Evolutionary conservation across 805 yeast genomes (phyloP), one percentile per base, ranked within the genome.

Genomic region (Kluyveromyces lactis): DNA sequence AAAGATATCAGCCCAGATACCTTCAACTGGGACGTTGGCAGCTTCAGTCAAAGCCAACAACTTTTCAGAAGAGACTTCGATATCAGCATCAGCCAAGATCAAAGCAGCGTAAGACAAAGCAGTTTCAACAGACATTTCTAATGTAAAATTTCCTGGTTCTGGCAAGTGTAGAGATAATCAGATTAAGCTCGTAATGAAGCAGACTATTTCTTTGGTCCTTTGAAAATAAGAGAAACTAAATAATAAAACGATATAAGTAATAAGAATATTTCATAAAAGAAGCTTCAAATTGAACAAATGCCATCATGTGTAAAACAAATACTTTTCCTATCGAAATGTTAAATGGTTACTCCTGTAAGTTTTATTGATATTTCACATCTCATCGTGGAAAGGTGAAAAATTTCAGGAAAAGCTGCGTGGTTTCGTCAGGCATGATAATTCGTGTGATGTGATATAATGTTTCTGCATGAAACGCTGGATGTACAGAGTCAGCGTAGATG

Each of bases 41-140:
- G 86, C 84, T 50, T 71, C 58, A 66, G 83, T 72, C 68, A 83
- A 69, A 61, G 85, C 72, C 62, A 73, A 62, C 64, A 83, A 75
- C 75, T 82, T 82, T 66, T 80, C 89, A 57, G 87, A 55, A 48
- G 95, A 77, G 79, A 92, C 78, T 71, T 89, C 96, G 64, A 86
- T 73, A 64, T 86, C 96, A 63, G 97, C 86, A 67, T 90, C 98
- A 56, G 97, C 95, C 71, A 90, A 79, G 75, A 90, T 87, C 71
- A 90, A 81, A 66, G 97, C 95, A 69, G 98, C 97, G 84, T 86
- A 87, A 60, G 96, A 84, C 66, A 86, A 86, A 66, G 90, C 80
- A 64, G 95, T 78, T 78, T 87, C 95, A 48, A 66, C 56, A 69
- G 95, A 83, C 92, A 84, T 83, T 68, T 58, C 68, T 43, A 36